These are phyloP conservation scores for Isabelozyma rhagii DNA, from an alignment of 805 yeast genomes.

Conservation along the genomic window DNA sequence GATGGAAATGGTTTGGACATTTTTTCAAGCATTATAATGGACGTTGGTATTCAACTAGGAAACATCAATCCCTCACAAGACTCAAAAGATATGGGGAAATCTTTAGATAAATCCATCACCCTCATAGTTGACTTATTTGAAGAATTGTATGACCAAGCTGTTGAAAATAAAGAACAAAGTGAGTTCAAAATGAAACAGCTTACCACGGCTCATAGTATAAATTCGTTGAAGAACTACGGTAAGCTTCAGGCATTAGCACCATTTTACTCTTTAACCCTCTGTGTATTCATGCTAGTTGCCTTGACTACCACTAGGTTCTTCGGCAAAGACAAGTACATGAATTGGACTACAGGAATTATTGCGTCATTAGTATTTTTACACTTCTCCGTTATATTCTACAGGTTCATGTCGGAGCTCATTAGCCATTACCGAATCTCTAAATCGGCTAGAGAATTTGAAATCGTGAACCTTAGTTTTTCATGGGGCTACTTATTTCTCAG, in stretches of 20 bases:
- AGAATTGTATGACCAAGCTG: background rate
- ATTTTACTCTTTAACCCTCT: background rate
- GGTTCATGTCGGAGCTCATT: background rate
- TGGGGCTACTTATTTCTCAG: background rate
- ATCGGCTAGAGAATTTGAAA: background rate
- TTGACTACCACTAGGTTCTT: background rate
- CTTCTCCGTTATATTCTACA: background rate
- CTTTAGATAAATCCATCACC: background rate
- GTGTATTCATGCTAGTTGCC: background rate
- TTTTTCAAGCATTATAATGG: slow-evolving; percentile 44
- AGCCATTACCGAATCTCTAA: background rate
- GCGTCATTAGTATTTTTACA: background rate
- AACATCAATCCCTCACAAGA: slow-evolving; percentile 30
- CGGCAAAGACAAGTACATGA: background rate
- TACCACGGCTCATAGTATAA: background rate
- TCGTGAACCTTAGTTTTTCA: background rate
- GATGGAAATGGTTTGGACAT: slow-evolving; percentile 45
- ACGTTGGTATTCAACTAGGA: slow-evolving; percentile 48
- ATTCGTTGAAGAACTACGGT: background rate
- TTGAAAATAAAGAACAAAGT: background rate
- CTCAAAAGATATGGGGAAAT: slow-evolving; percentile 33
- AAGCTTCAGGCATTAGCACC: background rate
- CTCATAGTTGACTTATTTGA: background rate
- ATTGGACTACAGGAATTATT: background rate
- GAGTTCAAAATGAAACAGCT: background rate